Evolutionary conservation across 768 basidiomycete genomes (phyloP).

Genomic region (Suillus luteus): DNA sequence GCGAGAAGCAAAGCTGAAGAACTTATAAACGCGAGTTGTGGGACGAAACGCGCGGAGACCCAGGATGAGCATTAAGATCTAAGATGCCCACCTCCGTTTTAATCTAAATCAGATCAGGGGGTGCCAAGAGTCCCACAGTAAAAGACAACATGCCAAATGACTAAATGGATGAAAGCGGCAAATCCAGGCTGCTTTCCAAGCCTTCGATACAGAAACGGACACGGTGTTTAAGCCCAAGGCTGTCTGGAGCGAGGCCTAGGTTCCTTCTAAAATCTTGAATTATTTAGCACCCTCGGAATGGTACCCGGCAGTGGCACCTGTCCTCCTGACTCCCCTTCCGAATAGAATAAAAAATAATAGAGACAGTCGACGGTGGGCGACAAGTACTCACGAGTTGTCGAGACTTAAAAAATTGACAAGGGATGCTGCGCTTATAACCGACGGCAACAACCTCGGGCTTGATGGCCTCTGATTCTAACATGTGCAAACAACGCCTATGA

Average conservation of each 20-base stretch:
- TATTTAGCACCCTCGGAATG: conserved; percentile 7
- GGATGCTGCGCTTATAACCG: conserved; percentile 4
- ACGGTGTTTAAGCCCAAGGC: conserved; percentile 8
- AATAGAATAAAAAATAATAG: not conserved
- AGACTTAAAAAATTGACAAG: conserved; percentile 3
- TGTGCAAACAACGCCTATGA: conserved; percentile 28
- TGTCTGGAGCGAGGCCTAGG: conserved; percentile 16
- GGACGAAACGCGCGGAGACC: conserved; percentile 20
- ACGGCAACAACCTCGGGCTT: conserved; percentile 7
- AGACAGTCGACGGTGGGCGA: conserved; percentile 6
- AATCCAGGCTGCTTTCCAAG: conserved; percentile 6
- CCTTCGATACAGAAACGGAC: conserved; percentile 15
- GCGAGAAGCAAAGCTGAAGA: conserved; percentile 24
- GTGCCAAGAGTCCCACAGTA: conserved; percentile 34
- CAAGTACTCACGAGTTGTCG: conserved; percentile 2
- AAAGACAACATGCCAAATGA: conserved; percentile 18
- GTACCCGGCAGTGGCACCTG: conserved; percentile 9
- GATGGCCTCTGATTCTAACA: conserved; percentile 30
- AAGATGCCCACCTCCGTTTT: conserved; percentile 17
- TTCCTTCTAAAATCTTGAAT: conserved; percentile 10
- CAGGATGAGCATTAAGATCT: conserved; percentile 14
- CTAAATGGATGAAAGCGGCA: conserved; percentile 22
- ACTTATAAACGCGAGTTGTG: conserved; percentile 23
- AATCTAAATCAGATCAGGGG: conserved; percentile 29
- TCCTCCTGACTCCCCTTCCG: conserved; percentile 8